These are phyloP conservation scores for Saccharomycopsis babjevae DNA, from an alignment of 805 yeast genomes.

Conservation along the genomic window DNA sequence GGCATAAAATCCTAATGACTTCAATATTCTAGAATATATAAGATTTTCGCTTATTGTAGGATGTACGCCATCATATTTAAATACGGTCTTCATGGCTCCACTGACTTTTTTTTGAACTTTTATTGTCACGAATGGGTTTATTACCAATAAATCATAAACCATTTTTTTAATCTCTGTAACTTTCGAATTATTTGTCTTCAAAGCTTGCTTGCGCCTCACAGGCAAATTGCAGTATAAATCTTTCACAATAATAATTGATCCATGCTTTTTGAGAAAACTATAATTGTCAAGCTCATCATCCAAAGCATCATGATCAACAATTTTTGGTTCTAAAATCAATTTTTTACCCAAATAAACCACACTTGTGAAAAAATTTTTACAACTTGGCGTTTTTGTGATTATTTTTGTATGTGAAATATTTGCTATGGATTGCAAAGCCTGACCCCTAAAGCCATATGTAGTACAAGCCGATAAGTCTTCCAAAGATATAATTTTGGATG, in stretches of 20 bases:
- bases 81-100: not conserved
- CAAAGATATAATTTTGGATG: conserved; percentile 41
- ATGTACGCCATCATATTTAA: not conserved
- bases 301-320: not conserved
- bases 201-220: conserved; percentile 24
- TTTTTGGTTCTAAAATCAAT: not conserved
- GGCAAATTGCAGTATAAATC: conserved; percentile 36
- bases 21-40: conserved; percentile 16
- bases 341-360: conserved; percentile 19
- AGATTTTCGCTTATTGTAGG: not conserved
- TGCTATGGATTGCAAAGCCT: conserved; percentile 50
- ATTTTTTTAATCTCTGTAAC: conserved; percentile 24
- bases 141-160: conserved; percentile 25
- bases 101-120: conserved; percentile 6
- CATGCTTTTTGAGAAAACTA: conserved; percentile 19
- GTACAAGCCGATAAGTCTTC: conserved; percentile 29
- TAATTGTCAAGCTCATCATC: not conserved
- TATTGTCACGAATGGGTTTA: conserved; percentile 22
- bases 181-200: conserved; percentile 17
- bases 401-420: conserved; percentile 37
- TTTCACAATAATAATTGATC: conserved; percentile 31
- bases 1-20: conserved; percentile 21
- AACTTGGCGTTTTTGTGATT: conserved; percentile 32
- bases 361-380: conserved; percentile 17
- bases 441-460: conserved; percentile 67